A percentile compares a stretch with the other conserved stretches of the same genome.
These are phyloP conservation scores for Chara braunii DNA, from an alignment of 139 green algal genomes.

Conservation along the genomic window DNA sequence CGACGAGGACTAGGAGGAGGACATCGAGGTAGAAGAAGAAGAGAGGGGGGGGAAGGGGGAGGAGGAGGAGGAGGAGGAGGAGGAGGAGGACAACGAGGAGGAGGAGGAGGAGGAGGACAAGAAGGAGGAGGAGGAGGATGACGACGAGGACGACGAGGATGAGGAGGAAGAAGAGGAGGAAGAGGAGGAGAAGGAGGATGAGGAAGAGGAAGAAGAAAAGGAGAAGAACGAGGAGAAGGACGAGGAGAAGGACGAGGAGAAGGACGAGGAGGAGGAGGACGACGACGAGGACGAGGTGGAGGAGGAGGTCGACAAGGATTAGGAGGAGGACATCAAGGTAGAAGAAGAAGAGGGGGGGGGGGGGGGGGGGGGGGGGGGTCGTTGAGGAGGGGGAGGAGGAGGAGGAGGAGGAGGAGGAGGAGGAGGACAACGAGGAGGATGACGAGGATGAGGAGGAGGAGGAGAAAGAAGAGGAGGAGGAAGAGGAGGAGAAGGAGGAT, in stretches of 20 bases:
- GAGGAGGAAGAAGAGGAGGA: not conserved
- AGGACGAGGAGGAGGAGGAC: not conserved
- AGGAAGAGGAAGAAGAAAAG: constrained; percentile 10
- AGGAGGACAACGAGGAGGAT: constrained; percentile 8
- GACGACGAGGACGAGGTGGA: not conserved
- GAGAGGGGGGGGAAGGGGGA: constrained; percentile 9
- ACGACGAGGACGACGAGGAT: not conserved
- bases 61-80: constrained; percentile 9
- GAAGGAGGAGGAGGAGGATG: not conserved
- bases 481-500: constrained; percentile 1
- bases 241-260: not conserved
- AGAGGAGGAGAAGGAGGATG: not conserved
- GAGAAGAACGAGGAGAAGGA: constrained; percentile 6
- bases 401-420: not conserved
- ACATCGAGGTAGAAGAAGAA: not conserved
- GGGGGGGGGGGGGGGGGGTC: not conserved
- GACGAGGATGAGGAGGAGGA: not conserved
- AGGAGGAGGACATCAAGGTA: not conserved
- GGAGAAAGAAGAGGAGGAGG: constrained; percentile 2
- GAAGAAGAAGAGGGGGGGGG: not conserved
- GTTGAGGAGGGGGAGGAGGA: not conserved
- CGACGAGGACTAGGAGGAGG: constrained; percentile 12
- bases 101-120: constrained; percentile 7
- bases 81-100: constrained; percentile 6
- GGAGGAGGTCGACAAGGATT: not conserved